Evolutionary conservation across 805 yeast species (phyloP).

Genomic region (Candida loeiensis): DNA sequence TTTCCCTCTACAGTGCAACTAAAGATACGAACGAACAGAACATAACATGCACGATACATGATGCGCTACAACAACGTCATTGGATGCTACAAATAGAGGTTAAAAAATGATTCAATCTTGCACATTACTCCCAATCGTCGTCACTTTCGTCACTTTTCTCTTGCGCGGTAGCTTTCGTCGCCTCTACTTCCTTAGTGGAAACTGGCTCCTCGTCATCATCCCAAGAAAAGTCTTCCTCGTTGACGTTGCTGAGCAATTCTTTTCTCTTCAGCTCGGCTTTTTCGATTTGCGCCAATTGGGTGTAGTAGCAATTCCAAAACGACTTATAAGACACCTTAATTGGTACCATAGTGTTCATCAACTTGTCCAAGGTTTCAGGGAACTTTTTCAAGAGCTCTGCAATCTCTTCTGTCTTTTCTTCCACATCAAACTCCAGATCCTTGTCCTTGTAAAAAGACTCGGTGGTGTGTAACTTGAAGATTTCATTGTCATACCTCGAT

Average conservation of each 20-base stretch:
- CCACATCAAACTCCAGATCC: constrained; percentile 38
- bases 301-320: constrained; percentile 77
- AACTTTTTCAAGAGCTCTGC: constrained; percentile 44
- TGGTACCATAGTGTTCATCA: constrained; percentile 69
- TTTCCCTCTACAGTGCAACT: too few species aligned
- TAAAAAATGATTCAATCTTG: too few species aligned
- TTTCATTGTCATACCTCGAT: constrained; percentile 37
- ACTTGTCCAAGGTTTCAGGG: constrained; percentile 45
- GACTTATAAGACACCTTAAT: constrained; percentile 49
- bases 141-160: constrained; percentile 30
- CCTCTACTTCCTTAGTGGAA: constrained; percentile 1
- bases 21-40: too few species aligned
- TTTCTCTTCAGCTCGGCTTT: constrained; percentile 66
- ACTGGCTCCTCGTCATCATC: constrained; percentile 48
- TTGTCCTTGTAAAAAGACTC: constrained; percentile 19
- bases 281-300: constrained; percentile 48
- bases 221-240: constrained; percentile 52
- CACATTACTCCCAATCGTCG: constrained; percentile 48
- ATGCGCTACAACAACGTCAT: background rate
- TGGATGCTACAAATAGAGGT: background rate
- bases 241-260: constrained; percentile 47
- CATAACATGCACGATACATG: background rate
- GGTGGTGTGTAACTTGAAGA: constrained; percentile 37
- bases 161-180: constrained; percentile 7
- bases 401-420: constrained; percentile 49